Base-by-base conservation (phyloP, 2,329 filamentous ascomycete genomes). In the Aspergillus sergii region DNA sequence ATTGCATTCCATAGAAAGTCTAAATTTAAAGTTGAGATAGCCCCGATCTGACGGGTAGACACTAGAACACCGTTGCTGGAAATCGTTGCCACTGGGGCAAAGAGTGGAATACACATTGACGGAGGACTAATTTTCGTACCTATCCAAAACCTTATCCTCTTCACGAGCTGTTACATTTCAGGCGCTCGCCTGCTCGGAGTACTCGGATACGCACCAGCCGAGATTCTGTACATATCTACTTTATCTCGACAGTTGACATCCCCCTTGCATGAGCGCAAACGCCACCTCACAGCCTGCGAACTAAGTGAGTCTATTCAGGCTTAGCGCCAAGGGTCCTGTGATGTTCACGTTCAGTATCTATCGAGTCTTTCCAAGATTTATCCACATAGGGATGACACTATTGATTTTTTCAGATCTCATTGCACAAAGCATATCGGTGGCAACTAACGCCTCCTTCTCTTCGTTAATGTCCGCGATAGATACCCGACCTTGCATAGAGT, bases 211-310 rank as follows among this genome's bases (percentile, higher is more conserved):
- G 34, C 30, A 19, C 4, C 34, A 32, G 28, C 28, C 48, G 28
- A 32, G 16, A n/a, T 28, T 55, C 11, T 19, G 26, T 55, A 36
- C 51, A 28, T 55, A 16, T 55, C 51, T 26, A 26, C 51, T 36
- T 30, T 11, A 34, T 54, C 14, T 55, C 48, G 48, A 30, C 28
- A 21, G 46, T 51, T 21, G 48, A 51, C 48, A 14, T 19, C 21
- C 34, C 32, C 51, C 51, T 55, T 39, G 51, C 32, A 55, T 55
- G 32, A 55, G 6, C 12, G 12, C 51, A 55, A 55, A 55, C 51
- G 51, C 32, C 51, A 55, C 32, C 51, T 36, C 51, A 23, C 32
- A 39, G 26, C 9, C 48, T n/a, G 48, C 48, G 28, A 51, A 34
- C 28, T 28, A 32, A 34, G 10, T 21, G 32, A 26, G 5, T 34